Base-by-base conservation (phyloP, 768 basidiomycete species). In the Tubosaeta sp. region DNA sequence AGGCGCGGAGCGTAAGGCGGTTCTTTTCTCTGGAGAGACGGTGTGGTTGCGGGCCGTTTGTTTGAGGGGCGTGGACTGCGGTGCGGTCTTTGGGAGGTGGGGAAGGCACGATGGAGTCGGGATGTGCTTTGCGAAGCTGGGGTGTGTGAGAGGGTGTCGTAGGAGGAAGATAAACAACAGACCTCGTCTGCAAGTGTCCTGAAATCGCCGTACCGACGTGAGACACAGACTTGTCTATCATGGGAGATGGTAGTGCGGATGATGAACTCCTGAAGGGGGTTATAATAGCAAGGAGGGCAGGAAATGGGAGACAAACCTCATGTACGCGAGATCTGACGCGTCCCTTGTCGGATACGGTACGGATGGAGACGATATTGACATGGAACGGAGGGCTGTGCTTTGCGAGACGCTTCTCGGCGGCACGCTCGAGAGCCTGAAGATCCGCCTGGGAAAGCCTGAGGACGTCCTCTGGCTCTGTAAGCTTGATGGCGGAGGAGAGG, bases 201-300 rank as follows among this genome's bases (percentile, higher is more conserved):
- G 68, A 99, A 99, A 67, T 99, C 96, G 7, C 95, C 95, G 65
- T 98, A 94, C 56, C 96, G 78, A 51, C 96, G 79, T 1, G 92
- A 89, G 5, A 98, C 96, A 68, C 83, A 93, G 2, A 92, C 78
- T 56, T 96, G 94, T 3, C 75, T 77, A 55, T 77, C 77, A 13
- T 81, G 76, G 6, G 83, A 79, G 36, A 93, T 78, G 14, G 86
- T 78, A 0, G 94, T 98, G 27, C 92, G 83, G 27, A 99, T 83
- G 59, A 99, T 84, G 66, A 99, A 99, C 77, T 98, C 96, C 89
- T 98, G 60, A 16, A 32, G 5, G 14, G 31, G 38, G 44, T 43
- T 58, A 36, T 49, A 57, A 31, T 7, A 39, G 2, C 24, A 32
- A 1, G 29, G 16, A 27, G 41, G 10, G 24, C 1, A 46, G 31